Percentiles rank a stretch among this genome's conserved stretches.
Conservation (phyloP, 2,329 filamentous ascomycete species). For the Myriangium duriaei region DNA sequence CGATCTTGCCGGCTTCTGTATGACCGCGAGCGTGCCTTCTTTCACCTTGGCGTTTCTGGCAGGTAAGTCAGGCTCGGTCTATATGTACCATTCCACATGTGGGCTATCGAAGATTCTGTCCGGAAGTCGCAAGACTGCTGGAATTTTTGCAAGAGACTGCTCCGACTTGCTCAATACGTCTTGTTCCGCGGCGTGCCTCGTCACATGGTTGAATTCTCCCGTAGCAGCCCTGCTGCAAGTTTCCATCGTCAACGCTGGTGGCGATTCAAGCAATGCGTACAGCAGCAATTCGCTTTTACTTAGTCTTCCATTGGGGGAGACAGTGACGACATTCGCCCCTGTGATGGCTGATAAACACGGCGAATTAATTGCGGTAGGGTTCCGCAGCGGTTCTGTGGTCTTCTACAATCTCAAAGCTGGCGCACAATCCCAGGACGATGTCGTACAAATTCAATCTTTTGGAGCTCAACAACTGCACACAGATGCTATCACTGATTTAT, state of each 20-base stretch:
- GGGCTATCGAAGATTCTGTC: slow-evolving; percentile 19
- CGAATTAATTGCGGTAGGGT: slow-evolving; percentile 35
- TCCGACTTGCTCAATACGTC: background rate
- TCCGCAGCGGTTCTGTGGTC: slow-evolving; percentile 42
- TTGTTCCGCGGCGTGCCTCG: background rate
- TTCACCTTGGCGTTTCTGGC: slow-evolving; percentile 33
- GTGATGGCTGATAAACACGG: background rate
- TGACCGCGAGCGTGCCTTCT: slow-evolving; percentile 27
- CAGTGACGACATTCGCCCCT: slow-evolving; percentile 21
- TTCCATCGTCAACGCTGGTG: too few species aligned
- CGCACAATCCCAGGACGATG: background rate
- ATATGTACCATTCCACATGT: slow-evolving; percentile 21
- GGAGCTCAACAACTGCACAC: background rate
- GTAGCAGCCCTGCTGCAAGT: background rate
- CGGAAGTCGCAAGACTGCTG: slow-evolving; percentile 28
- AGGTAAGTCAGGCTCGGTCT: slow-evolving; percentile 32
- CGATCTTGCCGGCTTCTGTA: slow-evolving; percentile 37
- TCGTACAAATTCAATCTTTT: too few species aligned
- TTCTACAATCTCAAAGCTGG: slow-evolving; percentile 17
- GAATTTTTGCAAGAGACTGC: slow-evolving; percentile 21
- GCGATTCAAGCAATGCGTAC: background rate
- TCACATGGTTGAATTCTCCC: background rate
- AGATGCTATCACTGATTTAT: slow-evolving; percentile 6
- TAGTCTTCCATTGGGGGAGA: slow-evolving; percentile 30
- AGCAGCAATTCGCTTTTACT: background rate